Conservation (phyloP, 2,329 filamentous ascomycete species). For the Ploettnerulaceae sp. region DNA sequence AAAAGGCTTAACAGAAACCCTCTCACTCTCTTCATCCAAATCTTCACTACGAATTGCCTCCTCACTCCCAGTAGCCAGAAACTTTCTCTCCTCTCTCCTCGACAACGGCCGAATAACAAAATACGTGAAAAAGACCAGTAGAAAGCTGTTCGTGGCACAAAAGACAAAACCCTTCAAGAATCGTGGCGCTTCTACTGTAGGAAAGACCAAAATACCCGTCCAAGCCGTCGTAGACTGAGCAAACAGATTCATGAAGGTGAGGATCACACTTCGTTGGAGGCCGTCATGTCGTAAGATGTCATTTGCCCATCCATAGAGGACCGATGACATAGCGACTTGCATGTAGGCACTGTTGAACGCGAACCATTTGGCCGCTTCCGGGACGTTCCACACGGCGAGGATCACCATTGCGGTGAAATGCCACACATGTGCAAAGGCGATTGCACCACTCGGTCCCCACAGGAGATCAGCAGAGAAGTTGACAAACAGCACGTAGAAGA, state of each 20-base stretch:
- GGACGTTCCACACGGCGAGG: conserved; percentile 51
- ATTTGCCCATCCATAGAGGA: conserved; percentile 46
- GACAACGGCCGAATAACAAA: conserved; percentile 17
- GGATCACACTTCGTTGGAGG: conserved; percentile 38
- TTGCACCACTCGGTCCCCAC: conserved; percentile 49
- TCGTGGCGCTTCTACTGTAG: conserved; percentile 40
- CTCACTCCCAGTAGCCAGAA: not conserved
- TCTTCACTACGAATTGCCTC: conserved; percentile 1
- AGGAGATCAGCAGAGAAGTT: conserved; percentile 52
- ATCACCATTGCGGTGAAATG: conserved; percentile 51
- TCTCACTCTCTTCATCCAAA: not conserved
- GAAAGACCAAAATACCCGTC: conserved; percentile 44
- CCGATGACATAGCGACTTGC: conserved; percentile 42
- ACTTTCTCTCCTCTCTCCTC: conserved; percentile 15
- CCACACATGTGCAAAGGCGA: conserved; percentile 45
- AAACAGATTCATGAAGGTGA: conserved; percentile 41
- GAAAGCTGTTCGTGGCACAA: conserved; percentile 31
- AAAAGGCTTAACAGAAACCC: not conserved
- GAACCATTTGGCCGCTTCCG: conserved; percentile 50
- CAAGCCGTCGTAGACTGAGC: conserved; percentile 44
- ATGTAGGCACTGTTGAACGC: conserved; percentile 43
- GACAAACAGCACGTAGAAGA: conserved; percentile 50
- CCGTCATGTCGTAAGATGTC: conserved; percentile 38
- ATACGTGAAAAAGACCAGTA: conserved; percentile 29
- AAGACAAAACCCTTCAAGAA: conserved; percentile 39